Conservation (phyloP, 306 rosid genomes). For the Quercus wislizeni region DNA sequence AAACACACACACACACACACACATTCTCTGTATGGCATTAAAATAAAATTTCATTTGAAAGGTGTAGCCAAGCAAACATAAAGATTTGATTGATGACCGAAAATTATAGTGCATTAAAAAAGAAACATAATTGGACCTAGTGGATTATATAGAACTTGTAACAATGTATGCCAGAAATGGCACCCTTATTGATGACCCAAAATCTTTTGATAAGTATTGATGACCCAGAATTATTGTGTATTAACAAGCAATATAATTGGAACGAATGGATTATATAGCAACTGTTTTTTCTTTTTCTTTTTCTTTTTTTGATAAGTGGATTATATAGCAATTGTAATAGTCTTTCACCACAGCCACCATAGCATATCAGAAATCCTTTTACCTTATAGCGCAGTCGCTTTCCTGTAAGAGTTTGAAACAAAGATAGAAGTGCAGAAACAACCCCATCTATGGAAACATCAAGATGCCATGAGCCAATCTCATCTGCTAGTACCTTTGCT, state of each 20-base stretch:
- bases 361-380: conserved; percentile 18
- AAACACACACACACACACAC: background rate
- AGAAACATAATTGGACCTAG: background rate
- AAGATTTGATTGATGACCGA: background rate
- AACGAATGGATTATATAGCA: background rate
- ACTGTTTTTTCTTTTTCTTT: background rate
- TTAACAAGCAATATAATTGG: background rate
- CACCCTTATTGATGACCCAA: too few species aligned
- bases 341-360: background rate
- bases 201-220: background rate
- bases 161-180: background rate
- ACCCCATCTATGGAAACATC: conserved; percentile 81
- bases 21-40: background rate
- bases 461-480: conserved; percentile 97
- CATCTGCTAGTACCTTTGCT: conserved; percentile 81
- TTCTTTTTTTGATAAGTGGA: too few species aligned
- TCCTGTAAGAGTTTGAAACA: conserved; percentile 86
- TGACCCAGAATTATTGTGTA: background rate
- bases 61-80: background rate
- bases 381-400: conserved; percentile 78
- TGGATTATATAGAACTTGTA: background rate
- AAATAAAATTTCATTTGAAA: conserved; percentile 2
- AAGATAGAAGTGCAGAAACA: conserved; percentile 60
- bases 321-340: background rate
- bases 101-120: conserved; percentile 3